Percentiles rank a stretch among this genome's conserved stretches.
phyloP scores from a whole-genome alignment of 2,329 filamentous ascomycete genomes.

The Pleoardoris graminearum region DNA sequence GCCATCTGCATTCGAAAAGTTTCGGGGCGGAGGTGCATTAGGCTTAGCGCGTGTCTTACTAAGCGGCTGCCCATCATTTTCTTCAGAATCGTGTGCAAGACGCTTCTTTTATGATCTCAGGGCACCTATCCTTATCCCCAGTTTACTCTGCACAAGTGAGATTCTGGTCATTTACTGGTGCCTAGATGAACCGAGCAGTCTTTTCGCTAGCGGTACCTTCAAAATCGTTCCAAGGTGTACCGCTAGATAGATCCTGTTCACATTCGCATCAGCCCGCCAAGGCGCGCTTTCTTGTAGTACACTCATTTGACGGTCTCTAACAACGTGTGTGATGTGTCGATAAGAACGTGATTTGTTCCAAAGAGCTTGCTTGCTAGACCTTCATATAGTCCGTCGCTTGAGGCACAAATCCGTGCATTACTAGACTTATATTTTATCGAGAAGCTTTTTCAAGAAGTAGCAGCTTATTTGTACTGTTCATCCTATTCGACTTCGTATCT shows the following conservation, averaged over 20 bases:
- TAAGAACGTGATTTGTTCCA: not conserved
- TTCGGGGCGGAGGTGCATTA: slow-evolving; percentile 37
- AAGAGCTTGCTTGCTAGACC: too few relatives aligned
- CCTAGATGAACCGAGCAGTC: slow-evolving; percentile 81
- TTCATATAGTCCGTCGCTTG: too few relatives aligned
- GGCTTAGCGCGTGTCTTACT: slow-evolving; percentile 29
- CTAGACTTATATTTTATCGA: too few relatives aligned
- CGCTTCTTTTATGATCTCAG: slow-evolving; percentile 49
- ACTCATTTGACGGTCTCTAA: too few relatives aligned
- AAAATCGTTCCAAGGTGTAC: slow-evolving; percentile 70
- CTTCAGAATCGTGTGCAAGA: slow-evolving; percentile 10
- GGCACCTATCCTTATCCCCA: slow-evolving; percentile 95
- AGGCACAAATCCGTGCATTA: too few relatives aligned
- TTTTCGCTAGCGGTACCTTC: slow-evolving; percentile 99
- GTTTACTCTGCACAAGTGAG: slow-evolving; percentile 64
- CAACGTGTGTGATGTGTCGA: too few relatives aligned
- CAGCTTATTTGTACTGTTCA: too few relatives aligned
- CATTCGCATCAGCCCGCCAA: slow-evolving; percentile 52
- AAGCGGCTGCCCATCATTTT: slow-evolving; percentile 20
- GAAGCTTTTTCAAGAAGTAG: too few relatives aligned
- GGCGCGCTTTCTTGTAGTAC: not conserved
- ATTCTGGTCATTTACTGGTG: slow-evolving; percentile 88
- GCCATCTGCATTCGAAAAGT: slow-evolving; percentile 25
- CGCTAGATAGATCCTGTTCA: slow-evolving; percentile 97
- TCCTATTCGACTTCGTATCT: not conserved